These are phyloP conservation scores for Populus pruinosa DNA, from an alignment of 345 rosid genomes.

Conservation along the genomic window DNA sequence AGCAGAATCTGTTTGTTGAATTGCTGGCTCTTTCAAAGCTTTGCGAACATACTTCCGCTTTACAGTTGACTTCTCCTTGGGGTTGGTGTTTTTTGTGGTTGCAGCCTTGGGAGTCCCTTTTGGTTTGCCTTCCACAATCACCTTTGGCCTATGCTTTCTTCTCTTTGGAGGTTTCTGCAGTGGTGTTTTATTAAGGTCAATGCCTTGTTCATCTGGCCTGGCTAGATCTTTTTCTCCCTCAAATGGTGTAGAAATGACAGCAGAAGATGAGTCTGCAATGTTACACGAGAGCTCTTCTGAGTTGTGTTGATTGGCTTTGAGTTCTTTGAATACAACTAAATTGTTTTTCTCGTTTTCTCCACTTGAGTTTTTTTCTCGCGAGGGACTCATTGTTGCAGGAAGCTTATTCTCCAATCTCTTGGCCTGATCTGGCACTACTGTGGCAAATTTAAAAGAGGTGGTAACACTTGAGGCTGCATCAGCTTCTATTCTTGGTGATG, in stretches of 20 bases:
- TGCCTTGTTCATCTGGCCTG: conserved; percentile 28
- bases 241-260: conserved; percentile 27
- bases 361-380: conserved; percentile 14
- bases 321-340: conserved; percentile 18
- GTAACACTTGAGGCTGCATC: conserved; percentile 25
- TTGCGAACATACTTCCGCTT: conserved; percentile 41
- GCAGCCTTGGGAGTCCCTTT: conserved; percentile 42
- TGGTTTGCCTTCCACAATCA: conserved; percentile 56
- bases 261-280: conserved; percentile 42
- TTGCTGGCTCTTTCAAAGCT: conserved; percentile 38
- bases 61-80: conserved; percentile 35
- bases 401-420: conserved; percentile 23
- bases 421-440: conserved; percentile 33
- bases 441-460: conserved; percentile 32
- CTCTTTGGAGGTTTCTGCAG: conserved; percentile 57
- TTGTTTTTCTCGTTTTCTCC: conserved; percentile 28
- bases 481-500: conserved; percentile 45
- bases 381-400: conserved; percentile 1
- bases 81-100: conserved; percentile 27
- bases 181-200: conserved; percentile 77
- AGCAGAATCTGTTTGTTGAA: conserved; percentile 27
- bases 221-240: conserved; percentile 33
- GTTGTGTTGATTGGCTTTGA: conserved; percentile 24
- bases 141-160: conserved; percentile 86
- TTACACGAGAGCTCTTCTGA: conserved; percentile 35